A percentile compares a stretch with the other conserved stretches of the same genome.
Conservation (phyloP, 192 early-diverging fungal species). For the Piromyces finnis region DNA sequence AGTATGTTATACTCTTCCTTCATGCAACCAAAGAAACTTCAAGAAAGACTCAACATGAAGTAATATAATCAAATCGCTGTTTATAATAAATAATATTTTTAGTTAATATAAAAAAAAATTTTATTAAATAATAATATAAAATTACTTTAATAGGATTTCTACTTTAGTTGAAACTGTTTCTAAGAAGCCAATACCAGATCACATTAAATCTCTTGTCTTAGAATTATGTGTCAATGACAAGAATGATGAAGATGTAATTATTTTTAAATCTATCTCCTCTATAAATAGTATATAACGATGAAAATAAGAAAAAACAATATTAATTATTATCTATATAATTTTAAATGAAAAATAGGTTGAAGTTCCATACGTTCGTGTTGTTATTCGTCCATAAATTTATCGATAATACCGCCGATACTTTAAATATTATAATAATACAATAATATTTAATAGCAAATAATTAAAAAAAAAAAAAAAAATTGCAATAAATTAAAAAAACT, state of each 20-base stretch:
- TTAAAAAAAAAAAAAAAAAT: not conserved
- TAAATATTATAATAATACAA: too few species aligned
- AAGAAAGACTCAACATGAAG: conserved; percentile 64
- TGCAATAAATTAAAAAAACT: too few species aligned
- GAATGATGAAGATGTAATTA: conserved; percentile 73
- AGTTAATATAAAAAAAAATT: not conserved
- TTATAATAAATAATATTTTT: not conserved
- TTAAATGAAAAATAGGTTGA: conserved; percentile 22
- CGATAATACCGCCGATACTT: too few species aligned
- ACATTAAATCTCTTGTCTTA: conserved; percentile 70
- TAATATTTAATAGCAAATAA: not conserved
- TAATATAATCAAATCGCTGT: conserved; percentile 13
- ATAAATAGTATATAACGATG: too few species aligned
- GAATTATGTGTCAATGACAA: conserved; percentile 75
- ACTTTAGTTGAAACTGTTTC: conserved; percentile 60
- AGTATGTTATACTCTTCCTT: conserved; percentile 88
- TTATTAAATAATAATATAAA: not conserved
- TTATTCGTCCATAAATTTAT: conserved; percentile 3
- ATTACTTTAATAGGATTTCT: conserved; percentile 32
- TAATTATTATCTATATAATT: too few species aligned
- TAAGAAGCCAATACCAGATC: conserved; percentile 69
- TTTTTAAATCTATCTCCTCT: too few species aligned
- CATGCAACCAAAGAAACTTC: conserved; percentile 66
- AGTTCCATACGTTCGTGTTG: conserved; percentile 24
- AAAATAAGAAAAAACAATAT: too few species aligned